Percentiles rank a stretch among this genome's conserved stretches.
Evolutionary conservation across 805 yeast genomes (phyloP).

Genomic region (Wickerhamiella azyma): DNA sequence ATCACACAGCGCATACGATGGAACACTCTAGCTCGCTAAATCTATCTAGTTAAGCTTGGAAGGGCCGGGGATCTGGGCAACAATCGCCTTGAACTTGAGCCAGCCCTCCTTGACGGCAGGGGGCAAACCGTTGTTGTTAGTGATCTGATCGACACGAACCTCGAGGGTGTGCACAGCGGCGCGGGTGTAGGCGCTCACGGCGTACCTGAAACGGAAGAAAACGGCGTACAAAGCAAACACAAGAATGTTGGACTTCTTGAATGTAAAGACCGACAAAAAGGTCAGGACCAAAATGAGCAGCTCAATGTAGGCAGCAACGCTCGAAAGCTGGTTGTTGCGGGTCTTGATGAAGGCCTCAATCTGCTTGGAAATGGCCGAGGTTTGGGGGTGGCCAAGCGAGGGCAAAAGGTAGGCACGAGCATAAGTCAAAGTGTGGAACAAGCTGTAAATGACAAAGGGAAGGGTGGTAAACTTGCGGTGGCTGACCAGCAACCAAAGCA

Average conservation of each 20-base stretch:
- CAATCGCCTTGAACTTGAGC: constrained; percentile 31
- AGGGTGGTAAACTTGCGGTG: constrained; percentile 46
- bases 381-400: constrained; percentile 30
- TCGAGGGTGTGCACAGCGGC: constrained; percentile 55
- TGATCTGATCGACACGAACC: constrained; percentile 46
- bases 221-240: constrained; percentile 34
- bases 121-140: constrained; percentile 42
- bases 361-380: constrained; percentile 16
- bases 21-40: too few relatives aligned
- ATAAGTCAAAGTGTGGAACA: constrained; percentile 72
- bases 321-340: constrained; percentile 47
- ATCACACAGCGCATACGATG: too few relatives aligned
- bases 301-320: constrained; percentile 48
- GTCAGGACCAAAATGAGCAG: constrained; percentile 29
- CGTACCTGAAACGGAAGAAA: constrained; percentile 67
- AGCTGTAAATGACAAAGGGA: constrained; percentile 65
- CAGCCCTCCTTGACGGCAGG: constrained; percentile 36
- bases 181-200: constrained; percentile 60
- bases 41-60: constrained; percentile 3
- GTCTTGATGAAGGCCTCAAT: constrained; percentile 35
- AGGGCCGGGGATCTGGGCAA: constrained; percentile 15
- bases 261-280: constrained; percentile 33
- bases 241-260: constrained; percentile 49
- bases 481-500: constrained; percentile 46
- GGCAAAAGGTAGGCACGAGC: constrained; percentile 55